A percentile compares a stretch with the other conserved stretches of the same genome.
Evolutionary conservation across 2,329 filamentous ascomycete species (phyloP).

Genomic region (Teratosphaeria gauchensis): DNA sequence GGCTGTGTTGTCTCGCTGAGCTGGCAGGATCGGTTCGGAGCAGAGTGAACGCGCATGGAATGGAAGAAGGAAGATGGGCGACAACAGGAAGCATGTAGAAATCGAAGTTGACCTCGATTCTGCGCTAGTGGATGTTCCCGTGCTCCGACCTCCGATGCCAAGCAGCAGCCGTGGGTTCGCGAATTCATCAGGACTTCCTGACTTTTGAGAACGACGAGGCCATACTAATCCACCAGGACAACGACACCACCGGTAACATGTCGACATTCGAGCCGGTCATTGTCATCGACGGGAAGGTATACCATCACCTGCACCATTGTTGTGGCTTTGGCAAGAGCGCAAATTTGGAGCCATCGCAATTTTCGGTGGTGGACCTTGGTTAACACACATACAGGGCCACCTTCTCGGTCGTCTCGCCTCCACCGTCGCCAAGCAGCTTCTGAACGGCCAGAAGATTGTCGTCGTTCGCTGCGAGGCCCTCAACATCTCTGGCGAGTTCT

Average conservation of each 20-base stretch:
- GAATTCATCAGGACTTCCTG: not conserved
- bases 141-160: not conserved
- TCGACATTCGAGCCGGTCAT: constrained; percentile 57
- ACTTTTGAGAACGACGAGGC: not conserved
- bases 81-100: not conserved
- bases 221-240: not conserved
- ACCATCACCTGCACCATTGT: not conserved
- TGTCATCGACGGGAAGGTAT: constrained; percentile 97
- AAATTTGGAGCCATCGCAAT: not conserved
- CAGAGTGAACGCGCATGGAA: no score
- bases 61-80: not conserved
- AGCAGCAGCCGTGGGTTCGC: not conserved
- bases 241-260: constrained; percentile 39
- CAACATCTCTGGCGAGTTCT: constrained; percentile 99
- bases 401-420: constrained; percentile 97
- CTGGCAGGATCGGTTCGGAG: no score
- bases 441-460: constrained; percentile 98
- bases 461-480: constrained; percentile 97
- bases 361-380: not conserved
- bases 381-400: constrained; percentile 51
- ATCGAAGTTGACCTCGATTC: not conserved
- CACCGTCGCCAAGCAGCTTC: constrained; percentile 97
- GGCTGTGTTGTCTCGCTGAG: no score
- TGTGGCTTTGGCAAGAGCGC: not conserved
- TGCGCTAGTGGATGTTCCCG: not conserved